Evolutionary conservation across 768 basidiomycete genomes (phyloP).

Genomic region (Sutorius australiensis): DNA sequence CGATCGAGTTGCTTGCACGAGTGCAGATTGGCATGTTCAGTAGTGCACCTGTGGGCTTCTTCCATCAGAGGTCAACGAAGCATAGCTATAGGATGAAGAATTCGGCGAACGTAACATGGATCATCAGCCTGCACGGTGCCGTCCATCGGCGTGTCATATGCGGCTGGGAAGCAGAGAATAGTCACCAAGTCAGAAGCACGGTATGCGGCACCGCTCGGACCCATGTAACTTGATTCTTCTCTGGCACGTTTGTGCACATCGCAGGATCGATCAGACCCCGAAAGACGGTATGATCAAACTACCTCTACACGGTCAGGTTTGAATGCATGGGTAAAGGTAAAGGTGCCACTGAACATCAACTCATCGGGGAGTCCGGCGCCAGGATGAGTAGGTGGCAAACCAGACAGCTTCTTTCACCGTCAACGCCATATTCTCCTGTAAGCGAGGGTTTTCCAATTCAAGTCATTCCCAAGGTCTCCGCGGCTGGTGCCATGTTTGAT

Average conservation of each 20-base stretch:
- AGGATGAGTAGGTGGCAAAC: not conserved
- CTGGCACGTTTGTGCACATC: slow-evolving; percentile 5
- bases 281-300: too few species aligned
- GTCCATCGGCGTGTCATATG: not conserved
- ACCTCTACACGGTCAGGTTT: not conserved
- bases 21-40: slow-evolving; percentile 1
- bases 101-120: slow-evolving; percentile 4
- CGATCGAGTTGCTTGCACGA: not conserved
- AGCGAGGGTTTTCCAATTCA: not conserved
- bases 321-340: not conserved
- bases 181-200: slow-evolving; percentile 17
- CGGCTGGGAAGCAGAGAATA: slow-evolving; percentile 1
- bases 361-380: not conserved
- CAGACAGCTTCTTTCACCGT: not conserved
- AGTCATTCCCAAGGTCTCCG: slow-evolving; percentile 10
- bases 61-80: not conserved
- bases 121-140: not conserved
- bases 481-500: not conserved
- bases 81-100: not conserved
- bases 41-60: not conserved
- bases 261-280: slow-evolving; percentile 10
- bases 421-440: not conserved
- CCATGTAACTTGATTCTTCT: not conserved
- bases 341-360: not conserved
- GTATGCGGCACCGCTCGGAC: slow-evolving; percentile 14